Evolutionary conservation across 176 grass and related monocot species (phyloP).

Genomic region (Themeda triandra): DNA sequence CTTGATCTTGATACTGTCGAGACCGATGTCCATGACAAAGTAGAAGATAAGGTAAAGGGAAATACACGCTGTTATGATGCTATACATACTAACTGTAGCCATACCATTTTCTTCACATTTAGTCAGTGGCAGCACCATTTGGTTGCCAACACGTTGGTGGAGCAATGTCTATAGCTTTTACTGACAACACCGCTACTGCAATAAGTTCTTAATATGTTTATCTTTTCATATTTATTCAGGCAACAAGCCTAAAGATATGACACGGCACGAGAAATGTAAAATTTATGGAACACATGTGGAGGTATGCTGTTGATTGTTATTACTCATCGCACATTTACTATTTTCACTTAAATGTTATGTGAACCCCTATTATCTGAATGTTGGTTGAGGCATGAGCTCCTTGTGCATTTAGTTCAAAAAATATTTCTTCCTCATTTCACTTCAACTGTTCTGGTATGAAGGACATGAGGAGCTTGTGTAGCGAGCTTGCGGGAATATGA

Average conservation of each 20-base stretch:
- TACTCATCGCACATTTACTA: too few relatives aligned
- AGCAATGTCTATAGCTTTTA: neutral
- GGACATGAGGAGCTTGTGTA: too few relatives aligned
- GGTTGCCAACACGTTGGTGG: neutral
- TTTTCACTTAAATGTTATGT: too few relatives aligned
- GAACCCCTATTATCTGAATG: too few relatives aligned
- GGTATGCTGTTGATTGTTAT: conserved; percentile 43
- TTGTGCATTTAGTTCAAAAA: too few relatives aligned
- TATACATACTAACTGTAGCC: neutral
- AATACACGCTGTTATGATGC: conserved; percentile 6
- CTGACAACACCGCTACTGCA: neutral
- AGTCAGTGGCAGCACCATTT: neutral
- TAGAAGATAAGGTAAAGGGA: conserved; percentile 84
- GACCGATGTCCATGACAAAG: conserved; percentile 87
- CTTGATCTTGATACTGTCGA: conserved; percentile 85
- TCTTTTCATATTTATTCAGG: conserved; percentile 50
- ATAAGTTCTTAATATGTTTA: neutral
- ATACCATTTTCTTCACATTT: conserved; percentile 9
- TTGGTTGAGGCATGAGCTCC: too few relatives aligned
- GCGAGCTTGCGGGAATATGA: too few relatives aligned
- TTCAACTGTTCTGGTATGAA: too few relatives aligned
- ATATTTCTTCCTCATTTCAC: too few relatives aligned
- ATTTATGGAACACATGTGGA: conserved; percentile 97
- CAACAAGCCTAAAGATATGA: conserved; percentile 93
- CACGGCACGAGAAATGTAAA: conserved; percentile 82